These are phyloP conservation scores for Euptelea pleiosperma DNA, from an alignment of 164 flowering plant species.

Conservation along the genomic window DNA sequence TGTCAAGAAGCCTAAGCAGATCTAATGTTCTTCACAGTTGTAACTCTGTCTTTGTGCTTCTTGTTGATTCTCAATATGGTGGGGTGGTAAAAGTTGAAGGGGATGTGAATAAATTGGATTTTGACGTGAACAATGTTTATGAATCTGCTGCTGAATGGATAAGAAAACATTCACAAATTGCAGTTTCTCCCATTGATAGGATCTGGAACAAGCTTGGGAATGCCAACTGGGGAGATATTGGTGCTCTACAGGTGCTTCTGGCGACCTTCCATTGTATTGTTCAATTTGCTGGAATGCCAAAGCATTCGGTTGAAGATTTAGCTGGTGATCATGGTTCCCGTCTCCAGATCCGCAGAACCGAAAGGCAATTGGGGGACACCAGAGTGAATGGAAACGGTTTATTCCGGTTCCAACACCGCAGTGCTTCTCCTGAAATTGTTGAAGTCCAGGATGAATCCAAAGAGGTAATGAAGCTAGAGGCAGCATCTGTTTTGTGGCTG, in stretches of 20 bases:
- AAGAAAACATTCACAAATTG: slow-evolving; percentile 43
- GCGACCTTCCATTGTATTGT: slow-evolving; percentile 73
- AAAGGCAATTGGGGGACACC: slow-evolving; percentile 49
- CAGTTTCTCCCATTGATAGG: slow-evolving; percentile 67
- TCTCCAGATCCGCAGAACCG: slow-evolving; percentile 62
- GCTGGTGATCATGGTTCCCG: slow-evolving; percentile 72
- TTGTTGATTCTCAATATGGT: slow-evolving; percentile 81
- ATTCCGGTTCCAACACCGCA: slow-evolving; percentile 44
- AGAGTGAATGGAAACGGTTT: slow-evolving; percentile 54
- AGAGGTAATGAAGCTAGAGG: slow-evolving; percentile 49
- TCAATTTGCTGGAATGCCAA: slow-evolving; percentile 66
- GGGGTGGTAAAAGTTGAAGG: slow-evolving; percentile 86
- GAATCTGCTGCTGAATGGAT: slow-evolving; percentile 79
- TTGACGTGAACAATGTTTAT: slow-evolving; percentile 59
- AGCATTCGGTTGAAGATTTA: slow-evolving; percentile 65
- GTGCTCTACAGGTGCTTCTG: slow-evolving; percentile 64
- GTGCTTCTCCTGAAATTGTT: slow-evolving; percentile 69
- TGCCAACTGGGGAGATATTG: slow-evolving; percentile 94
- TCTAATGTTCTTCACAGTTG: slow-evolving; percentile 41
- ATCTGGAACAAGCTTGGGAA: slow-evolving; percentile 96
- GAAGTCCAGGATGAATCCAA: slow-evolving; percentile 60
- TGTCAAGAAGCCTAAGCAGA: slow-evolving; percentile 75
- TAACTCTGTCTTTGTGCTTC: slow-evolving; percentile 61
- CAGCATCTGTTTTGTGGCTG: slow-evolving; percentile 71
- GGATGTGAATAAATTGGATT: slow-evolving; percentile 59